Conservation (phyloP, 805 yeast genomes). For the Candida cerambycidarum region DNA sequence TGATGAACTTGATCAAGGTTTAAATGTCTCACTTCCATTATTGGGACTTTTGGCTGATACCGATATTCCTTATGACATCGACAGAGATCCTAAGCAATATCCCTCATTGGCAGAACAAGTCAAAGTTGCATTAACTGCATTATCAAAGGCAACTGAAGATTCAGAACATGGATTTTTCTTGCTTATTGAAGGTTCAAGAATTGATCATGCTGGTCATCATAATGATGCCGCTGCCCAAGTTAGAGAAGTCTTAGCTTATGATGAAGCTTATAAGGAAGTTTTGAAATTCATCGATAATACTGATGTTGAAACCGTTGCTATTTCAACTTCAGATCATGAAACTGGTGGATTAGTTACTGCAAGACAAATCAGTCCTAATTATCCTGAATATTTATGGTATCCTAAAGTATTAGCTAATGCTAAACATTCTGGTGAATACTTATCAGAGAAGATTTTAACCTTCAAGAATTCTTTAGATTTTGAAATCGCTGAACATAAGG, state of each 20-base stretch:
- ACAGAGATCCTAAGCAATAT: conserved; percentile 56
- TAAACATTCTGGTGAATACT: conserved; percentile 73
- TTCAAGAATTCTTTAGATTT: neutral
- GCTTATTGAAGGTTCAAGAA: conserved; percentile 85
- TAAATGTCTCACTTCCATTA: conserved; percentile 68
- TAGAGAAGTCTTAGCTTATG: conserved; percentile 83
- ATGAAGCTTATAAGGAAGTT: conserved; percentile 73
- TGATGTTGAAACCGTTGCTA: conserved; percentile 72
- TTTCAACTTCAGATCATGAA: conserved; percentile 90
- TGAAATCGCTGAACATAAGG: conserved; percentile 15
- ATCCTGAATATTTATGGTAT: conserved; percentile 86
- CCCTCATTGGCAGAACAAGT: conserved; percentile 84
- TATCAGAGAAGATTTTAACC: conserved; percentile 44
- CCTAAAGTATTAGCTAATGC: conserved; percentile 71
- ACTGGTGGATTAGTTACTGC: conserved; percentile 90
- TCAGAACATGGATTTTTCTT: conserved; percentile 83
- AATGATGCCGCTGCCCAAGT: conserved; percentile 95
- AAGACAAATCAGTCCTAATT: conserved; percentile 62
- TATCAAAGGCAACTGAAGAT: conserved; percentile 64
- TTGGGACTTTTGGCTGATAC: conserved; percentile 70
- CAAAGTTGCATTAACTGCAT: conserved; percentile 65
- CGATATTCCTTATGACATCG: conserved; percentile 84
- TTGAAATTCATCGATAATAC: conserved; percentile 63
- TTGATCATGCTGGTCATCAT: conserved; percentile 92
- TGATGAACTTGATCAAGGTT: conserved; percentile 53